These are phyloP conservation scores for Fagus crenata DNA, from an alignment of 306 rosid genomes.

Conservation along the genomic window DNA sequence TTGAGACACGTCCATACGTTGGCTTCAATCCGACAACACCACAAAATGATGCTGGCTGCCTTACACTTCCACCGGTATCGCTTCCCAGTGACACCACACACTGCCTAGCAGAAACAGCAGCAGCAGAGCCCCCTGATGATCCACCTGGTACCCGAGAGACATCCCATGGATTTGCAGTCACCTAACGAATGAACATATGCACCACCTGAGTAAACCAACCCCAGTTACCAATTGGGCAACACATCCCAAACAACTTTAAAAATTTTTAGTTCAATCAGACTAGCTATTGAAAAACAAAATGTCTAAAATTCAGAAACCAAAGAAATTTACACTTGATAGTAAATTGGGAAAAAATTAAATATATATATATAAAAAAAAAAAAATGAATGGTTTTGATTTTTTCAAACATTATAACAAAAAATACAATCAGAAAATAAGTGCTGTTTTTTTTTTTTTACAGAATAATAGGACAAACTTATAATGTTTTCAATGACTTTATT, in stretches of 20 bases:
- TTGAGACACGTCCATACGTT: conserved; percentile 90
- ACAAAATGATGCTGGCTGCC: conserved; percentile 98
- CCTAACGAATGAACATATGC: conserved; percentile 86
- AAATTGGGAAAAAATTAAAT: no score
- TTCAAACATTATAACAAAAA: no score
- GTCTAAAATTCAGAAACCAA: no score
- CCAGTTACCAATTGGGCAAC: conserved; percentile 49
- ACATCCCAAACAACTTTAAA: conserved; percentile 14
- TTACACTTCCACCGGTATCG: conserved; percentile 98
- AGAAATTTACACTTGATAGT: no score
- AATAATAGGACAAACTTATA: no score
- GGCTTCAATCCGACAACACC: conserved; percentile 99
- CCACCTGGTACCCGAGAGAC: conserved; percentile 94
- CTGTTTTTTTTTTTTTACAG: no score
- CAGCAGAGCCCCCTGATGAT: conserved; percentile 96
- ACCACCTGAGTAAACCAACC: conserved; percentile 88
- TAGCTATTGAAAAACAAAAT: no score
- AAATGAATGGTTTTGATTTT: no score
- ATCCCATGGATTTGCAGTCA: conserved; percentile 98
- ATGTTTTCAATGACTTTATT: no score
- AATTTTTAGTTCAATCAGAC: neutral
- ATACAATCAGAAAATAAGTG: accelerated
- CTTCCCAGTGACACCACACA: conserved; percentile 90
- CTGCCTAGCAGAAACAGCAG: conserved; percentile 97
- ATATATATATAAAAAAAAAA: no score